Conservation (phyloP, 1,284 basidiomycete species). For the Moniliophthora roreri region DNA sequence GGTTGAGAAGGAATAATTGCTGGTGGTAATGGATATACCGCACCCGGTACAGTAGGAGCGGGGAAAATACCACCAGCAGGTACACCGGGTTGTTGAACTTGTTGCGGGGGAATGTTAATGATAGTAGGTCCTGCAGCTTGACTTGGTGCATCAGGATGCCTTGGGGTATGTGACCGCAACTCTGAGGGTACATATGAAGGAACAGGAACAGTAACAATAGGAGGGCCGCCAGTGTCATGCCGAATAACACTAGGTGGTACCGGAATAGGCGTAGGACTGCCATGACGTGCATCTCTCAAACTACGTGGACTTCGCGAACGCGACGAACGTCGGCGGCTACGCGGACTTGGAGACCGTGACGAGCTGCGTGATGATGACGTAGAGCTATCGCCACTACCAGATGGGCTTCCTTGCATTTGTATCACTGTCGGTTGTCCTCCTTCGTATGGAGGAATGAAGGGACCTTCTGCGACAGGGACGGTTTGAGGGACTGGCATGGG, state of each 20-base stretch:
- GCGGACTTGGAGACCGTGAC: too few relatives aligned
- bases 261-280: not conserved
- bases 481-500: slow-evolving; percentile 12
- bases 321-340: slow-evolving; percentile 5
- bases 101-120: slow-evolving; percentile 13
- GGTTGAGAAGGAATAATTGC: not conserved
- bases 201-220: slow-evolving; percentile 3
- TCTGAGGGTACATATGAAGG: slow-evolving; percentile 5
- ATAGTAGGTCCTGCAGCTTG: slow-evolving; percentile 14
- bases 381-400: slow-evolving; percentile 18
- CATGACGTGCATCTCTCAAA: not conserved
- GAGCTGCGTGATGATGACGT: not conserved
- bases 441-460: slow-evolving; percentile 11
- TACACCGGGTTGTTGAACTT: slow-evolving; percentile 2
- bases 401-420: slow-evolving; percentile 14
- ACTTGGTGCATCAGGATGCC: slow-evolving; percentile 6
- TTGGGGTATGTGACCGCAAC: slow-evolving; percentile 7
- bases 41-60: slow-evolving; percentile 2
- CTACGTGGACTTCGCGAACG: not conserved
- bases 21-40: not conserved
- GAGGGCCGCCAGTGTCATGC: not conserved
- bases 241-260: not conserved
- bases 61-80: slow-evolving; percentile 3
- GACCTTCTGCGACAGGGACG: not conserved
- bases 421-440: not conserved